Percentiles rank a stretch among this genome's conserved stretches.
Evolutionary conservation across 306 rosid genomes (phyloP).

Genomic region (Trichosanthes truncata): DNA sequence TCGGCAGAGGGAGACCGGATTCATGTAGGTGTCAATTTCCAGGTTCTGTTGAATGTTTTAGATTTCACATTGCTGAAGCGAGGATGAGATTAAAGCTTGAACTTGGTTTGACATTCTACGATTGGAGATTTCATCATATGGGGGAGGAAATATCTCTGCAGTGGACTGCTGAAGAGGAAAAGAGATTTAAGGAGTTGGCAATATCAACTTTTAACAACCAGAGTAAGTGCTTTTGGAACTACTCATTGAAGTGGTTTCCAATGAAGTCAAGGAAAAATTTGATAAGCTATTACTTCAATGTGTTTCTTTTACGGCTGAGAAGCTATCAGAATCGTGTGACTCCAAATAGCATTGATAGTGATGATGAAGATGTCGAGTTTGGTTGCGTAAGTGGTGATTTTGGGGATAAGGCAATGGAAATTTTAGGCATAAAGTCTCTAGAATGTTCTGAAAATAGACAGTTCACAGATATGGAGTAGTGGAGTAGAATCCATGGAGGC

Average conservation of each 20-base stretch:
- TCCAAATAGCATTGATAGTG: slow-evolving; percentile 54
- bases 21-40: slow-evolving; percentile 41
- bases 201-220: slow-evolving; percentile 15
- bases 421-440: slow-evolving; percentile 17
- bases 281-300: slow-evolving; percentile 83
- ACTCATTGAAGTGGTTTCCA: slow-evolving; percentile 36
- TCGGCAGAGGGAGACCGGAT: slow-evolving; percentile 42
- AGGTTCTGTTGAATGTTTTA: slow-evolving; percentile 63
- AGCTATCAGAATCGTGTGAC: slow-evolving; percentile 77
- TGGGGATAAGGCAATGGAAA: slow-evolving; percentile 33
- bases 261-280: slow-evolving; percentile 41
- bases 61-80: slow-evolving; percentile 80
- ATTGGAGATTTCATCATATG: slow-evolving; percentile 62
- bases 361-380: slow-evolving; percentile 69
- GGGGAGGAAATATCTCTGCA: slow-evolving; percentile 84
- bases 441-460: slow-evolving; percentile 49
- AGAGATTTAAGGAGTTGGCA: slow-evolving; percentile 51
- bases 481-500: background rate
- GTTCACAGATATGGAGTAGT: slow-evolving; percentile 31
- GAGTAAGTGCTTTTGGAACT: slow-evolving; percentile 22
- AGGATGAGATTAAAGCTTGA: slow-evolving; percentile 64
- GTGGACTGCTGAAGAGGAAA: slow-evolving; percentile 69
- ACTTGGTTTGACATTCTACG: slow-evolving; percentile 52
- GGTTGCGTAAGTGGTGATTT: slow-evolving; percentile 49
- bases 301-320: slow-evolving; percentile 52